Percentiles rank a stretch among this genome's conserved stretches.
phyloP scores from a whole-genome alignment of 1,284 basidiomycete species.

The Fomitopsis betulina region DNA sequence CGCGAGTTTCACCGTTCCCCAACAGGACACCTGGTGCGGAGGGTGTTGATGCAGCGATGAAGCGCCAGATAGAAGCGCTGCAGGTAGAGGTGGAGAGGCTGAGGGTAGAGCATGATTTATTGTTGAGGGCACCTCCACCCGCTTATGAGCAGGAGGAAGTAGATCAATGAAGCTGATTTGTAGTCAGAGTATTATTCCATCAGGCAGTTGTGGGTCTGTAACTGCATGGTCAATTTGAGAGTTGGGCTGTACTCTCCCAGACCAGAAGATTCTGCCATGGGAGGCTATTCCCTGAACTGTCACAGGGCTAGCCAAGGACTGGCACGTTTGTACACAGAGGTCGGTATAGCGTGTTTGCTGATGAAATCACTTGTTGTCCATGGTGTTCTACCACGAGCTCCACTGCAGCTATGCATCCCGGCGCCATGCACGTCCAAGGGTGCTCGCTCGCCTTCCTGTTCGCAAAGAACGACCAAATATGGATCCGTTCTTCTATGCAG shows the following conservation, averaged over 20 bases:
- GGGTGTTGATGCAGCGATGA: neutral
- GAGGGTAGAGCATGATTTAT: neutral
- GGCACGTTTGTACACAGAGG: no score
- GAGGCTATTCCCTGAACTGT: no score
- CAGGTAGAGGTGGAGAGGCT: constrained; percentile 3
- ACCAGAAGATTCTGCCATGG: neutral
- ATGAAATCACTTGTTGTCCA: neutral
- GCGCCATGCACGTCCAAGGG: constrained; percentile 37
- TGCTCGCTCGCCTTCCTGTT: constrained; percentile 11
- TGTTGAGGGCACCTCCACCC: neutral
- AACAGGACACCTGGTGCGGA: neutral
- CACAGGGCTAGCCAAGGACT: no score
- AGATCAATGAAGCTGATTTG: neutral
- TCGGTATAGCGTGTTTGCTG: neutral
- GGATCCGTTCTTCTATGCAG: constrained; percentile 57
- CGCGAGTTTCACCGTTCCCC: neutral
- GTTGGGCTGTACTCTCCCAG: no score
- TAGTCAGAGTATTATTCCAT: neutral
- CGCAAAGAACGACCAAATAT: constrained; percentile 25
- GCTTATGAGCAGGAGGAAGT: neutral
- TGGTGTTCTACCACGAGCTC: neutral
- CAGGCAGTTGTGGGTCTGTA: neutral
- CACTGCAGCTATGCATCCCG: constrained; percentile 17
- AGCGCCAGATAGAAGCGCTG: constrained; percentile 1
- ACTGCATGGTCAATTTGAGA: neutral